Evolutionary conservation across 2,329 filamentous ascomycete species (phyloP), one percentile per base, ranked within the genome.

Genomic region (Colletotrichum gigasporum): DNA sequence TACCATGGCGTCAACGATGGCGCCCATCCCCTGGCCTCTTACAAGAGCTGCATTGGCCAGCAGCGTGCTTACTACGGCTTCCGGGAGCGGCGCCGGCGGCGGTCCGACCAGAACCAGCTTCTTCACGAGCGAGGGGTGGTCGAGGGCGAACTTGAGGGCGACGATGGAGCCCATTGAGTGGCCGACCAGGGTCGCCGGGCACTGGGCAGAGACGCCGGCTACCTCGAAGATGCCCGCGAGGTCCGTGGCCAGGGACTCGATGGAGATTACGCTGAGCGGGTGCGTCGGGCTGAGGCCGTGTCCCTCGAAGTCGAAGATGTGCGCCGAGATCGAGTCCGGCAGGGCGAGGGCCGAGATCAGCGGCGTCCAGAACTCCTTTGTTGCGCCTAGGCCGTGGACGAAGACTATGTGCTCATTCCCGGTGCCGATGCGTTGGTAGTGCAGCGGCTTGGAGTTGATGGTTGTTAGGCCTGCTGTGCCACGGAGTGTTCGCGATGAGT

Each of bases 291-390:
- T 84, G 6, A 83, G 74, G 0, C 85, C 85, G 65, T 87, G 85
- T 3, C 85, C 85, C 71, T 88, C 85, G 3, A 88, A 74, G 65
- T 88, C 86, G 61, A 82, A 81, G 0, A 85, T 69, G 63, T 84
- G 79, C 5, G 80, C 63, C 1, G 69, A 74, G 67, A 78, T 71
- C 2, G 71, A 68, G 11, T 71, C 65, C 4, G 67, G 59, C 9
- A 79, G 73, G 3, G 59, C 67, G 0, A 82, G 67, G 2, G 70
- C 66, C 1, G 74, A 65, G 24, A 85, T 74, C 6, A 87, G 69
- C 0, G 85, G 83, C 0, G 70, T 72, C 70, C 78, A 87, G 68
- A 74, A 81, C 4, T 79, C 76, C 3, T 74, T 74, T 1, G 77
- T 82, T 2, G 79, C 81, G 3, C 84, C 85, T 0, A 88, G 76